Conservation (phyloP, 495 filamentous ascomycete species). For the Neurospora sp. region DNA sequence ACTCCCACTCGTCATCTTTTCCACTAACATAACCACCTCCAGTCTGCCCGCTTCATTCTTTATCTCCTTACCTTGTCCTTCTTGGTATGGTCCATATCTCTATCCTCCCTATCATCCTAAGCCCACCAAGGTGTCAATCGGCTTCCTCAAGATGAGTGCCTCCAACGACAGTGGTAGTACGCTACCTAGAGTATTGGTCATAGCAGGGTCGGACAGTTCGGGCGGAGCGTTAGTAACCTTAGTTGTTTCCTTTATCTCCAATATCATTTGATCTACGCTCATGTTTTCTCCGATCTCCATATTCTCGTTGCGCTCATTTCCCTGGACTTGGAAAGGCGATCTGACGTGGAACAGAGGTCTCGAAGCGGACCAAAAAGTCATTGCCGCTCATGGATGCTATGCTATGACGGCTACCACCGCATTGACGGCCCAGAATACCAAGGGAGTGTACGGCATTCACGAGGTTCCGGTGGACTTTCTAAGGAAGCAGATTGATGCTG, state of each 20-base stretch:
- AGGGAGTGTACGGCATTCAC: slow-evolving; percentile 74
- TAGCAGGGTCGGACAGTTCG: slow-evolving; percentile 85
- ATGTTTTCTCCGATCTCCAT: not conserved
- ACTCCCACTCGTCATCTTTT: not conserved
- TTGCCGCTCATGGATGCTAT: slow-evolving; percentile 85
- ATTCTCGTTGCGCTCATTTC: not conserved
- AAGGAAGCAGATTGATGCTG: slow-evolving; percentile 72
- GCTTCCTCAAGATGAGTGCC: not conserved
- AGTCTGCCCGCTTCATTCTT: not conserved
- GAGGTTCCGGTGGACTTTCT: slow-evolving; percentile 70
- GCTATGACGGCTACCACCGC: slow-evolving; percentile 96
- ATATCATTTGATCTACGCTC: not conserved
- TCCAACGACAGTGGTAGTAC: not conserved
- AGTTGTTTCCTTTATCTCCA: not conserved
- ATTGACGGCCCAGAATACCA: slow-evolving; percentile 88
- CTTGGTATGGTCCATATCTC: not conserved
- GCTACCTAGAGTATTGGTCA: slow-evolving; percentile 53
- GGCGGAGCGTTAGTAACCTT: slow-evolving; percentile 65
- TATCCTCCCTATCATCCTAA: not conserved
- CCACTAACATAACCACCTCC: not conserved
- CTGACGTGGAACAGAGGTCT: slow-evolving; percentile 55
- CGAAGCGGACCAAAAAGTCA: slow-evolving; percentile 92
- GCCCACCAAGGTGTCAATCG: not conserved
- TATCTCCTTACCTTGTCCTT: not conserved
- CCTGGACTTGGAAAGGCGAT: slow-evolving; percentile 4